phyloP scores from a whole-genome alignment of 2,329 filamentous ascomycete species.

The Paecilomyces sp. region DNA sequence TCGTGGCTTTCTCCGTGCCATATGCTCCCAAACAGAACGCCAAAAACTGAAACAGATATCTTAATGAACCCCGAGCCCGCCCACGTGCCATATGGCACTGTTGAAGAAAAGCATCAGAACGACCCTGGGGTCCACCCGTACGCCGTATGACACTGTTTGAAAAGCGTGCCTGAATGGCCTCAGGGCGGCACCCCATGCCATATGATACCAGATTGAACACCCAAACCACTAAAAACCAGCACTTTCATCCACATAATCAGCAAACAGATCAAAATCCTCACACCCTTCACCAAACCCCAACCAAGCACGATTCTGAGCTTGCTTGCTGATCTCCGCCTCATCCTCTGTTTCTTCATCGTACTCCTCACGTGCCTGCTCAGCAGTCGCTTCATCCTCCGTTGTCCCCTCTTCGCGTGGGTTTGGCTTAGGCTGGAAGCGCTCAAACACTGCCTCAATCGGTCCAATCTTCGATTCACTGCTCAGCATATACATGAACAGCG shows the following conservation, averaged over 20 bases:
- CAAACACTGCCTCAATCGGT: conserved; percentile 14
- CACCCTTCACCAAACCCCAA: background rate
- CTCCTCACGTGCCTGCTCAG: background rate
- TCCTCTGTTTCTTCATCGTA: background rate
- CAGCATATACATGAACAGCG: conserved; percentile 18
- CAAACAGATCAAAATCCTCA: background rate
- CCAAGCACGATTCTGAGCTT: background rate
- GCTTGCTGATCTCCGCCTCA: background rate
- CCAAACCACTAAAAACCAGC: background rate
- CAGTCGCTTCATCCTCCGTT: background rate
- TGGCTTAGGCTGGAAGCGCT: conserved; percentile 8
- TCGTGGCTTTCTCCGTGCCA: background rate
- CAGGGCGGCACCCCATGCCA: background rate
- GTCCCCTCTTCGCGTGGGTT: conserved; percentile 5
- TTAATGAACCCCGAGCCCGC: too few relatives aligned
- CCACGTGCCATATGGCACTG: too few relatives aligned
- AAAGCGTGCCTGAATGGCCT: background rate
- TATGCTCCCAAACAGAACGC: background rate
- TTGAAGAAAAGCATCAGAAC: background rate
- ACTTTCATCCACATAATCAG: background rate
- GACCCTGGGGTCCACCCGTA: background rate
- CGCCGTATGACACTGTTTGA: background rate
- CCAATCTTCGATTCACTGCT: conserved; percentile 18
- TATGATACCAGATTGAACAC: background rate
- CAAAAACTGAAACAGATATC: too few relatives aligned